Base-by-base conservation (phyloP, 2,329 filamentous ascomycete genomes). In the Trichoderma brevicompactum region DNA sequence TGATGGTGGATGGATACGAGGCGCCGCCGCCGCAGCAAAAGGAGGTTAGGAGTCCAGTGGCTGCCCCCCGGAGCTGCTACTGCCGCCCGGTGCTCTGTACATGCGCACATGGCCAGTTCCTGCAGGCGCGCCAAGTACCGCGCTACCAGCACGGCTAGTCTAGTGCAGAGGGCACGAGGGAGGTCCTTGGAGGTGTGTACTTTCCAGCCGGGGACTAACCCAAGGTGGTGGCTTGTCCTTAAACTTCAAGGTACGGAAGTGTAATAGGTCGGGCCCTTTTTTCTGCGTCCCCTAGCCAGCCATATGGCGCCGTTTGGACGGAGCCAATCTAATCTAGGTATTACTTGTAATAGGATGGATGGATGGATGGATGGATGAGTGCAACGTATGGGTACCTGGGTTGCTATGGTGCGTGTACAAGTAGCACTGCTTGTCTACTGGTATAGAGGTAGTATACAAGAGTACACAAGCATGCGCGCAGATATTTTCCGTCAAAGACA, bases 31-130 rank as follows among this genome's bases (percentile, higher is more conserved):
- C 8, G 40, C 44, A 56, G 58, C 64, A 63, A 64, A 56, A 65
- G 64, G 55, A 65, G 65, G 65, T 56, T 66, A 56, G 53, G 58
- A 56, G 65, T 44, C 38, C 53, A 56, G 41, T 32, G 50, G n/a
- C 38, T 17, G 50, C 64, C 55, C 62, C 64, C 49, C 40, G 58
- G 50, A 61, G 58, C 46, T 52, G 46, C 46, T 28, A 23, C 36
- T 50, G 46, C 48, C 28, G 28, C 10, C 38, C 19, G 49, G 48
- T 63, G 36, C 38, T 54, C 40, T 53, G 40, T 46, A 63, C 59
- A 10, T 44, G 59, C 5, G 41, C n/a, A 23, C 40, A 17, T 38
- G 28, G 49, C 17, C 28, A 46, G 38, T 28, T 7, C 13, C 32
- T 13, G 48, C 40, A 19, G 59, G 28, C 40, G 19, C 9, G n/a